These are phyloP conservation scores for Candida koratica DNA, from an alignment of 805 yeast genomes.

Conservation along the genomic window DNA sequence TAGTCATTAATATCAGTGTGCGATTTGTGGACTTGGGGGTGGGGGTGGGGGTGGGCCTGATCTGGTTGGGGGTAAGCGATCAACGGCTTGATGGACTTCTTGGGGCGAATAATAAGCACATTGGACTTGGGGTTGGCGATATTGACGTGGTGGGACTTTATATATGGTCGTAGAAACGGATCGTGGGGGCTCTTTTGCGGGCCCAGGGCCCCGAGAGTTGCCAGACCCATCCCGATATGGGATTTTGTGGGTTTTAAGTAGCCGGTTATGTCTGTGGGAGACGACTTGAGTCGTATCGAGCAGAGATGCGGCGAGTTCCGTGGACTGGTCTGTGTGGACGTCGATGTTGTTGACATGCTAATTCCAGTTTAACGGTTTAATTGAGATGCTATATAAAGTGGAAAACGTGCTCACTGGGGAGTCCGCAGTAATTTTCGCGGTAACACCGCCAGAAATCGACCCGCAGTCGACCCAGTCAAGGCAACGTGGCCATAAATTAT, in stretches of 20 bases:
- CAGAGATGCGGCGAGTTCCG: slow-evolving; percentile 8
- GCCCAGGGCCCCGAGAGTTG: slow-evolving; percentile 5
- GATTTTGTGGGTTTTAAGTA: not conserved
- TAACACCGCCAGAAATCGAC: no score
- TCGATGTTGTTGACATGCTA: slow-evolving; percentile 13
- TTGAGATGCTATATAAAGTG: not conserved
- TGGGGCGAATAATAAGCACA: slow-evolving; percentile 1
- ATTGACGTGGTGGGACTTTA: slow-evolving; percentile 7
- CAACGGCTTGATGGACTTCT: slow-evolving; percentile 1
- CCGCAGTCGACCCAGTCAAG: no score
- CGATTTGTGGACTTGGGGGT: not conserved
- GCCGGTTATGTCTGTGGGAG: slow-evolving; percentile 2
- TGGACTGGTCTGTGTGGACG: slow-evolving; percentile 13
- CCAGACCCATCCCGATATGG: not conserved
- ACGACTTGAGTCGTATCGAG: slow-evolving; percentile 6
- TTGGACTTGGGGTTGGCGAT: slow-evolving; percentile 3
- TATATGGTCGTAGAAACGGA: slow-evolving; percentile 12
- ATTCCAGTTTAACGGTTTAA: not conserved
- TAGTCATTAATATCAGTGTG: slow-evolving; percentile 1
- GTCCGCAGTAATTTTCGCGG: no score
- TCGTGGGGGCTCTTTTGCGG: no score
- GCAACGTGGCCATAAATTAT: not conserved
- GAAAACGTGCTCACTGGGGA: slow-evolving; percentile 4
- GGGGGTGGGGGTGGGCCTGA: slow-evolving; percentile 1
- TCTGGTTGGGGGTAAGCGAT: not conserved